Percentiles rank a stretch among this genome's conserved stretches.
Conservation (phyloP, 352 stramenopile species). For the Phytophthora boehmeriae region DNA sequence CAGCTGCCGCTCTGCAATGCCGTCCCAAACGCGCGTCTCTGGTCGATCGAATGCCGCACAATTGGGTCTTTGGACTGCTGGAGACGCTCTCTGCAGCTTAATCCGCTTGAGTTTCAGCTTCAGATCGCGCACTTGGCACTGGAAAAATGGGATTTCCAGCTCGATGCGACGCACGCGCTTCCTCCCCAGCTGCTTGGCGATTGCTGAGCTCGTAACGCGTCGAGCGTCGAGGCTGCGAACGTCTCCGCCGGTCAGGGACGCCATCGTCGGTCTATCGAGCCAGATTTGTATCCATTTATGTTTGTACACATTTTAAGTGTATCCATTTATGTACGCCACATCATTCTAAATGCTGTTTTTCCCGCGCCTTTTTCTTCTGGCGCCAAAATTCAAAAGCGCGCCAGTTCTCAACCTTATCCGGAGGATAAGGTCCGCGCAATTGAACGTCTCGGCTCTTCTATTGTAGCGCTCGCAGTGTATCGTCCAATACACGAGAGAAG, state of each 20-base stretch:
- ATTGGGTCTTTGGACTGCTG: too few relatives aligned
- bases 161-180: not conserved
- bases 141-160: not conserved
- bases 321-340: too few relatives aligned
- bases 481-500: too few relatives aligned
- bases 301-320: too few relatives aligned
- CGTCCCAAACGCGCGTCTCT: conserved; percentile 18
- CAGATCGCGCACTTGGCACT: not conserved
- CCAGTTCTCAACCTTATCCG: too few relatives aligned
- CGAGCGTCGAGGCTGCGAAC: not conserved
- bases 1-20: conserved; percentile 29
- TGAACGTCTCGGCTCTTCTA: too few relatives aligned
- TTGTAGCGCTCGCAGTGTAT: too few relatives aligned
- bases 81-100: conserved; percentile 1
- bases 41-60: too few relatives aligned
- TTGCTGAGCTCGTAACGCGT: not conserved
- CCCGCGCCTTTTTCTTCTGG: not conserved
- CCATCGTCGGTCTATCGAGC: conserved; percentile 13
- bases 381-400: too few relatives aligned
- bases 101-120: conserved; percentile 1
- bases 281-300: conserved; percentile 10
- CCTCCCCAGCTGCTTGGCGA: not conserved
- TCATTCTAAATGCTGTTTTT: not conserved
- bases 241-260: not conserved
- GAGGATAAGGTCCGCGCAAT: too few relatives aligned